Percentiles rank a stretch among this genome's conserved stretches.
These are phyloP conservation scores for Naganishia randhawae DNA, from an alignment of 768 basidiomycete genomes.

Conservation along the genomic window DNA sequence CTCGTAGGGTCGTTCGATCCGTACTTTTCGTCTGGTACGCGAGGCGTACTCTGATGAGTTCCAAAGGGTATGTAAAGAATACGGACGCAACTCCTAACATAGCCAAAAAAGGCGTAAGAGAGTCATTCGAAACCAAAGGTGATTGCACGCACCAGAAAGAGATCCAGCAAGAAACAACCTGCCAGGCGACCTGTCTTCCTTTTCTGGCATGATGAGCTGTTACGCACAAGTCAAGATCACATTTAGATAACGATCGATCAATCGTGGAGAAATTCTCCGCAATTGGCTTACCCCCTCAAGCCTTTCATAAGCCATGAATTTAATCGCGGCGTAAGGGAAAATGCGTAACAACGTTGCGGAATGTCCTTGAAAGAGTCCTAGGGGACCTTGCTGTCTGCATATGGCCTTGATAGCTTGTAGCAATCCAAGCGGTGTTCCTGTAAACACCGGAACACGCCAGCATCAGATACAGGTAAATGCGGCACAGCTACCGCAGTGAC, in stretches of 20 bases:
- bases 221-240: background rate
- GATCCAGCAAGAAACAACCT: constrained; percentile 83
- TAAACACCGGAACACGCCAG: background rate
- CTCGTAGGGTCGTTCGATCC: constrained; percentile 55
- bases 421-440: constrained; percentile 84
- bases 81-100: constrained; percentile 74
- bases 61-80: constrained; percentile 88
- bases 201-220: constrained; percentile 81
- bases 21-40: constrained; percentile 68
- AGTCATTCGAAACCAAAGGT: background rate
- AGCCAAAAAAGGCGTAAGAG: background rate
- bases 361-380: constrained; percentile 90
- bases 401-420: constrained; percentile 72
- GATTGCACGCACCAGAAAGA: constrained; percentile 62
- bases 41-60: constrained; percentile 90
- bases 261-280: background rate
- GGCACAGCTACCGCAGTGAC: constrained; percentile 33
- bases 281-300: constrained; percentile 62
- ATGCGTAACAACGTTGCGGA: constrained; percentile 89
- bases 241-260: background rate
- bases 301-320: constrained; percentile 94
- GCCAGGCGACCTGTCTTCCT: constrained; percentile 68
- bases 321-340: constrained; percentile 95
- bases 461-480: background rate
- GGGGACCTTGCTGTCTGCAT: constrained; percentile 57